Evolutionary conservation across 345 rosid species (phyloP).

Genomic region (Xanthoceras sorbifolium): DNA sequence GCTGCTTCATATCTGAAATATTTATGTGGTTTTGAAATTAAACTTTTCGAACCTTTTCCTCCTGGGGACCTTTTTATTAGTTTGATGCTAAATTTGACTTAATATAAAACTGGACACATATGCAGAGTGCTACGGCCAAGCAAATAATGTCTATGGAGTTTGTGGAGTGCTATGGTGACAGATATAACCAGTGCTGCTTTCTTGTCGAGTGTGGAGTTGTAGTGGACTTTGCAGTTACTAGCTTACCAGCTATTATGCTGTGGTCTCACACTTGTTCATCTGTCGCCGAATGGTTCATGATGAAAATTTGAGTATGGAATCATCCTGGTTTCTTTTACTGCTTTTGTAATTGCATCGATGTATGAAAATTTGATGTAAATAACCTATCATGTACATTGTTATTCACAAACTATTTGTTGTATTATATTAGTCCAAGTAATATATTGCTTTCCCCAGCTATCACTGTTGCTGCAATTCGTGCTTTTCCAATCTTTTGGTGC

Average conservation of each 20-base stretch:
- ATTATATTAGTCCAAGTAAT: neutral
- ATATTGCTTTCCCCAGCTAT: neutral
- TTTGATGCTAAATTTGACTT: neutral
- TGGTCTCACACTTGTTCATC: neutral
- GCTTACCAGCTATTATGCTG: neutral
- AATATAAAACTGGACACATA: neutral
- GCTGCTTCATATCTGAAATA: no score
- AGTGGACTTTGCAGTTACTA: neutral
- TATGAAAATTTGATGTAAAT: neutral
- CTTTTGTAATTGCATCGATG: neutral
- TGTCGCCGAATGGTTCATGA: neutral
- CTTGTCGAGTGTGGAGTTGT: slow-evolving; percentile 1
- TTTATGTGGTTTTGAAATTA: neutral
- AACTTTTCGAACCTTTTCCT: neutral
- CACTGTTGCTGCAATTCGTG: neutral
- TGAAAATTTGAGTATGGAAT: slow-evolving; percentile 6
- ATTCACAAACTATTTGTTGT: neutral
- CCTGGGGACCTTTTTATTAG: neutral
- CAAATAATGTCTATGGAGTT: slow-evolving; percentile 9
- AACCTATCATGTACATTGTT: neutral
- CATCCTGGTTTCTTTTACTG: slow-evolving; percentile 8
- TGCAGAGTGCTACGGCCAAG: neutral
- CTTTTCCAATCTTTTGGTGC: neutral
- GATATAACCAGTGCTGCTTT: neutral
- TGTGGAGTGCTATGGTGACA: slow-evolving; percentile 1